These are phyloP conservation scores for Cylindrodendrum hubeiense DNA, from an alignment of 2,329 filamentous ascomycete species.

Conservation along the genomic window DNA sequence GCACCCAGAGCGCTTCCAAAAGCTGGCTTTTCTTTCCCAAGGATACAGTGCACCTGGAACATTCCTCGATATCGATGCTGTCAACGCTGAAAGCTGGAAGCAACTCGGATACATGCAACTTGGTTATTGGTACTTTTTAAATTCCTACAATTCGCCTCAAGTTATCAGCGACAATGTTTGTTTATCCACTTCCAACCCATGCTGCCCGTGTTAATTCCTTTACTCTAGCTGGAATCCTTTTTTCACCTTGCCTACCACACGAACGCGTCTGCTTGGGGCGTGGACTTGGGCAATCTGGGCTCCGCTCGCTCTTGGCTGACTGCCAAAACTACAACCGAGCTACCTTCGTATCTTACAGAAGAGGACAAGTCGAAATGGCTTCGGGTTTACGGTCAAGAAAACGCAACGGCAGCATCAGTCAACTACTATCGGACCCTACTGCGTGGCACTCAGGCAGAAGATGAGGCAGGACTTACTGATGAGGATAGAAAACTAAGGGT, in stretches of 20 bases:
- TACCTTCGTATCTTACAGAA: constrained; percentile 22
- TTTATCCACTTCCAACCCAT: background rate
- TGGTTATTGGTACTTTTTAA: constrained; percentile 39
- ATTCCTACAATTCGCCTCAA: constrained; percentile 28
- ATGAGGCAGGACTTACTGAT: constrained; percentile 32
- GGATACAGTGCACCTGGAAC: too few species aligned
- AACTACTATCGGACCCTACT: constrained; percentile 37
- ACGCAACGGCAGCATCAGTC: constrained; percentile 23
- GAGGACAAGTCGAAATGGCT: constrained; percentile 27
- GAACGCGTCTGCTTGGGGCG: constrained; percentile 18
- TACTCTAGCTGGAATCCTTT: constrained; percentile 39
- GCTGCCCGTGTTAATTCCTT: too few species aligned
- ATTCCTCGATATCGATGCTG: constrained; percentile 25
- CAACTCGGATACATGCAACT: constrained; percentile 31
- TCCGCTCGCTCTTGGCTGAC: constrained; percentile 30
- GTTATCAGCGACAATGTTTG: constrained; percentile 22
- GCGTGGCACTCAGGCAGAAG: constrained; percentile 27
- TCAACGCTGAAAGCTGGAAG: constrained; percentile 21
- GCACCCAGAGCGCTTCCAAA: too few species aligned
- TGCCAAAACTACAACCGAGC: constrained; percentile 9
- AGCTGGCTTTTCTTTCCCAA: too few species aligned
- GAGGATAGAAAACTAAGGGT: constrained; percentile 30
- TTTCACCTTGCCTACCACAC: constrained; percentile 30
- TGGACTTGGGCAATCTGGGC: constrained; percentile 23
- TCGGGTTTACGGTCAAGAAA: constrained; percentile 15